These are phyloP conservation scores for Umbelopsis vinacea DNA, from an alignment of 192 early-diverging fungal genomes.

Conservation along the genomic window DNA sequence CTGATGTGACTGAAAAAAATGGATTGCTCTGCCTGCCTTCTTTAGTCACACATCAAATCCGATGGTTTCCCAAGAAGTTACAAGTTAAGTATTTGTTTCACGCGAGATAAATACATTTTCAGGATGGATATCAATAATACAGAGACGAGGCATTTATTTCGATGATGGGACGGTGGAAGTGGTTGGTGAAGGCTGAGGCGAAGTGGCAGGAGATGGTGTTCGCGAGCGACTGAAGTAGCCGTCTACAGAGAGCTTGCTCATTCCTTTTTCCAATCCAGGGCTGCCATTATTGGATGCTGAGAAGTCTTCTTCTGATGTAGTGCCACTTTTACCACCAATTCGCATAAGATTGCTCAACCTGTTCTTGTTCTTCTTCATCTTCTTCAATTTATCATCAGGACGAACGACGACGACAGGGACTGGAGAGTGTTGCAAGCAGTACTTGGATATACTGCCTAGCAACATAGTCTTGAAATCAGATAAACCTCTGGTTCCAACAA, in stretches of 20 bases:
- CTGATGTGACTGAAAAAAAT: no score
- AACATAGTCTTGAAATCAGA: conserved; percentile 67
- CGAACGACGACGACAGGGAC: conserved; percentile 72
- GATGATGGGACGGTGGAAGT: background rate
- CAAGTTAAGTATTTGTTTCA: no score
- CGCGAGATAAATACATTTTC: background rate
- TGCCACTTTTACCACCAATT: conserved; percentile 13
- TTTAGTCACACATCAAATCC: no score
- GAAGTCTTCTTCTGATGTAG: conserved; percentile 1
- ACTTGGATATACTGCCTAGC: conserved; percentile 70
- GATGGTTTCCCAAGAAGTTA: no score
- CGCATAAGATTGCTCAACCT: conserved; percentile 31
- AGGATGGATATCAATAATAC: conserved; percentile 17
- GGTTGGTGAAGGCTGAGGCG: background rate
- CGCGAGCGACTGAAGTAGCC: conserved; percentile 29
- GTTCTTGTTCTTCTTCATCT: conserved; percentile 39
- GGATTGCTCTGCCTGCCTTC: no score
- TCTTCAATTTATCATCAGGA: conserved; percentile 48
- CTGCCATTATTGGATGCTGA: conserved; percentile 2
- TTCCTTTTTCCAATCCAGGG: conserved; percentile 18
- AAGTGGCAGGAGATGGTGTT: conserved; percentile 27
- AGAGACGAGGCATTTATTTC: background rate
- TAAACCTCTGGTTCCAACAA: conserved; percentile 74
- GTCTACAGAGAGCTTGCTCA: conserved; percentile 27
- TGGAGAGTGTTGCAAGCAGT: conserved; percentile 68